Conservation (phyloP, 2,329 filamentous ascomycete species). For the Curvularia sp. region DNA sequence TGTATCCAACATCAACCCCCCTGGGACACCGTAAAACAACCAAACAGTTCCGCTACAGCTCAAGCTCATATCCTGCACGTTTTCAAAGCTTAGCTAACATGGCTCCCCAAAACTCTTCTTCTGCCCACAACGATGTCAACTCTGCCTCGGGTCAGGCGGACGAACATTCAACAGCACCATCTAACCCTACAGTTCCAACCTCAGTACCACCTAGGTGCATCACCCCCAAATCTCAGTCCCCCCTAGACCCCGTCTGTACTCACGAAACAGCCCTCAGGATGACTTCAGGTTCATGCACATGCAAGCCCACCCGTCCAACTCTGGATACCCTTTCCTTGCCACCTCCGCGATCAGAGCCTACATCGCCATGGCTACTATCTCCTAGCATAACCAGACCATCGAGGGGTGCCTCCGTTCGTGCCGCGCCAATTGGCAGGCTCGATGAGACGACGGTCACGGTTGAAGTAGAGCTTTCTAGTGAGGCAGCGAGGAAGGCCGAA, state of each 20-base stretch:
- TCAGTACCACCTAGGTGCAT: not conserved
- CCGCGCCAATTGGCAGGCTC: not conserved
- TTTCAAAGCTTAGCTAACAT: not conserved
- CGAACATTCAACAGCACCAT: not conserved
- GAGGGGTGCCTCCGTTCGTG: not conserved
- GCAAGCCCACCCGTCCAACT: not conserved
- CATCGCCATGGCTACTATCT: not conserved
- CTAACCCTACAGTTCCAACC: not conserved
- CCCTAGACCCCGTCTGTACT: not conserved
- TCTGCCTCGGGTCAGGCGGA: not conserved
- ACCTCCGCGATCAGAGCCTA: not conserved
- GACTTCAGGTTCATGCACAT: not conserved
- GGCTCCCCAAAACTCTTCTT: not conserved
- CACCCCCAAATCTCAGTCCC: not conserved
- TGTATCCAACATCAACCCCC: not conserved
- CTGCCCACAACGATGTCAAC: not conserved
- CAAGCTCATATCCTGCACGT: not conserved
- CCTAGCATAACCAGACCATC: not conserved
- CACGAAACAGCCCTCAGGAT: not conserved
- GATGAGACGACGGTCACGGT: not conserved
- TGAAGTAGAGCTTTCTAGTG: not conserved
- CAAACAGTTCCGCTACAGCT: not conserved
- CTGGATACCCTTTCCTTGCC: not conserved
- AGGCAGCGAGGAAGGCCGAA: not conserved
- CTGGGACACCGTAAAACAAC: not conserved